phyloP scores from a whole-genome alignment of 306 rosid species.

The Oemleria cerasiformis region DNA sequence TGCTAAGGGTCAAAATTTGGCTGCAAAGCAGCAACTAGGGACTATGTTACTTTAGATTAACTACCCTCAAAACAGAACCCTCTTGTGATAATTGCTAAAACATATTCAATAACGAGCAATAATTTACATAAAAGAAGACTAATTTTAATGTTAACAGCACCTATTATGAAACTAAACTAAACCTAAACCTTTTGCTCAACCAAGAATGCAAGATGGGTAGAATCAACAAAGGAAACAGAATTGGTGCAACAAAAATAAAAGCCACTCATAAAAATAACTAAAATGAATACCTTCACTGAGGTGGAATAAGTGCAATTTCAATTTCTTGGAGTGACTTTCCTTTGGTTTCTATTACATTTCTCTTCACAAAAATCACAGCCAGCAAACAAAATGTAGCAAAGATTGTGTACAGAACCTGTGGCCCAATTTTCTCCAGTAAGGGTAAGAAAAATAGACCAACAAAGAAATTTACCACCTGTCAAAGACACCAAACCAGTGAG shows the following conservation, averaged over 20 bases:
- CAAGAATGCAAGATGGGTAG: not conserved
- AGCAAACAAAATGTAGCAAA: slow-evolving; percentile 57
- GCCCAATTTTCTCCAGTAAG: slow-evolving; percentile 69
- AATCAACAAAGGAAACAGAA: not conserved
- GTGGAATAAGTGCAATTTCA: slow-evolving; percentile 63
- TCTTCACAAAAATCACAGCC: slow-evolving; percentile 70
- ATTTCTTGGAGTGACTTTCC: slow-evolving; percentile 94
- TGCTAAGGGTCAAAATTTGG: not conserved
- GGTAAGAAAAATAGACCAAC: slow-evolving; percentile 73
- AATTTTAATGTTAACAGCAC: not conserved
- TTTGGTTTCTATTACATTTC: slow-evolving; percentile 73
- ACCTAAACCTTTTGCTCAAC: too few relatives aligned
- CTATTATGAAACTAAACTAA: not conserved
- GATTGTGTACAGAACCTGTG: slow-evolving; percentile 44
- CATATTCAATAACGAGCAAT: not conserved
- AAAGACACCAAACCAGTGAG: not conserved
- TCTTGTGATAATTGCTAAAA: slow-evolving; percentile 2
- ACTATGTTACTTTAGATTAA: not conserved
- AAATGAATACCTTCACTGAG: slow-evolving; percentile 34
- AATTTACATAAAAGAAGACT: not conserved
- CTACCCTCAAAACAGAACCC: not conserved
- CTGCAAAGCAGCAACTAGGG: not conserved
- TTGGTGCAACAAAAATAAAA: not conserved
- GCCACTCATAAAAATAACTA: not conserved
- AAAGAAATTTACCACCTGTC: slow-evolving; percentile 78